These are phyloP conservation scores for Cladosporium halotolerans DNA, from an alignment of 2,329 filamentous ascomycete genomes.

Conservation along the genomic window DNA sequence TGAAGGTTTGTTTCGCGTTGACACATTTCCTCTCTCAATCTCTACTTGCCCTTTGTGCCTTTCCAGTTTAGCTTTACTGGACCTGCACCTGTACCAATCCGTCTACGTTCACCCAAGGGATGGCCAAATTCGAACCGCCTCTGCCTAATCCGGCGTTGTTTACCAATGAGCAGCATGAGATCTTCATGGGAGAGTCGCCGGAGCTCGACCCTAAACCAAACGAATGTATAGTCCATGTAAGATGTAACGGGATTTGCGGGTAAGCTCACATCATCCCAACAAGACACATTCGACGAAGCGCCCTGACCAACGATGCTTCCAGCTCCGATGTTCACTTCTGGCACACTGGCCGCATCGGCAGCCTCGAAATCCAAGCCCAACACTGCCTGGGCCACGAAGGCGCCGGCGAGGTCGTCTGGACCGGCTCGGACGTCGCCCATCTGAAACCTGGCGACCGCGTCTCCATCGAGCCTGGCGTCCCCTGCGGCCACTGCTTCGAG, in stretches of 20 bases:
- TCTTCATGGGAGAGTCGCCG: conserved; percentile 24
- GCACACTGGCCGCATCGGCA: conserved; percentile 52
- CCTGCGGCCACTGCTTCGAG: conserved; percentile 52
- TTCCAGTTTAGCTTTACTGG: not conserved
- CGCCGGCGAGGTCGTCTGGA: conserved; percentile 55
- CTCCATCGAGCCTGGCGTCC: conserved; percentile 60
- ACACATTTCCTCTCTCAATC: not conserved
- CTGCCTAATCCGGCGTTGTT: conserved; percentile 23
- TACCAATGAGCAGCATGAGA: conserved; percentile 24
- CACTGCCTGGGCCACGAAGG: conserved; percentile 66
- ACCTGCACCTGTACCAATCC: not conserved
- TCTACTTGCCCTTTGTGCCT: not conserved
- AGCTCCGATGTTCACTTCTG: conserved; percentile 27
- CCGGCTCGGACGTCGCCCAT: conserved; percentile 52
- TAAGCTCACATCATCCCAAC: not conserved
- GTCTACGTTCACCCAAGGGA: not conserved
- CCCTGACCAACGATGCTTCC: not conserved
- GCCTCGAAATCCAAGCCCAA: conserved; percentile 55
- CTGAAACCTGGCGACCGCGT: conserved; percentile 59
- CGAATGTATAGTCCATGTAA: conserved; percentile 25
- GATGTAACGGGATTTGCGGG: conserved; percentile 27
- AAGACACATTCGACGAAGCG: not conserved
- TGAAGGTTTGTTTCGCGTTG: conserved; percentile 1
- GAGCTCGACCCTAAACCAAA: conserved; percentile 18
- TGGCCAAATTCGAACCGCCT: conserved; percentile 11